phyloP scores from a whole-genome alignment of 2,329 filamentous ascomycete species.

The Neonectria punicea region DNA sequence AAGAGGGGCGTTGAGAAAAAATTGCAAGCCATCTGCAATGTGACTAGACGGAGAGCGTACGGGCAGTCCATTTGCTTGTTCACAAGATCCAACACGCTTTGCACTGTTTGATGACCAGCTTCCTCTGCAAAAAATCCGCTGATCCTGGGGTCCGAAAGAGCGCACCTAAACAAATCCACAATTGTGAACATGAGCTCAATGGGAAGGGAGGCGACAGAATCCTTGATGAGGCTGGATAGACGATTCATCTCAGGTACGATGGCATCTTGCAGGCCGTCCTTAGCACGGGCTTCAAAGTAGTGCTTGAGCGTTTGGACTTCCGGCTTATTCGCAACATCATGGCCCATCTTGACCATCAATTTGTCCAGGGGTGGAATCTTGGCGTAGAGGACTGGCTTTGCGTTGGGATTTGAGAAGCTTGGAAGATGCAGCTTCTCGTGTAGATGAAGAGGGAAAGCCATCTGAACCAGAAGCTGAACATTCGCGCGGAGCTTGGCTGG shows the following conservation, averaged over 20 bases:
- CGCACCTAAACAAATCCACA: slow-evolving; percentile 84
- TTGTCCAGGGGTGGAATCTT: slow-evolving; percentile 88
- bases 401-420: slow-evolving; percentile 71
- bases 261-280: slow-evolving; percentile 70
- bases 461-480: slow-evolving; percentile 77
- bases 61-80: slow-evolving; percentile 69
- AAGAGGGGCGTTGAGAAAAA: slow-evolving; percentile 82
- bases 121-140: slow-evolving; percentile 88
- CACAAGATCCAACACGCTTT: slow-evolving; percentile 69
- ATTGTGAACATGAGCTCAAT: slow-evolving; percentile 78
- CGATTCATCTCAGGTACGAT: slow-evolving; percentile 75
- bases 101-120: slow-evolving; percentile 69
- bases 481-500: slow-evolving; percentile 74
- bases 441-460: slow-evolving; percentile 79
- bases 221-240: slow-evolving; percentile 71
- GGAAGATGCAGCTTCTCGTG: slow-evolving; percentile 79
- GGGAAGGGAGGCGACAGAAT: slow-evolving; percentile 66
- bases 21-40: slow-evolving; percentile 86
- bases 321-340: slow-evolving; percentile 61
- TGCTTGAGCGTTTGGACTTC: slow-evolving; percentile 72
- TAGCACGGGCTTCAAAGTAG: slow-evolving; percentile 75
- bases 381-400: slow-evolving; percentile 75
- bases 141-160: slow-evolving; percentile 80
- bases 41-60: slow-evolving; percentile 85
- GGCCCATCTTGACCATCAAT: slow-evolving; percentile 80